Base-by-base conservation (phyloP, 1,139 yeast species). In the Saccharomyces pastorianus region DNA sequence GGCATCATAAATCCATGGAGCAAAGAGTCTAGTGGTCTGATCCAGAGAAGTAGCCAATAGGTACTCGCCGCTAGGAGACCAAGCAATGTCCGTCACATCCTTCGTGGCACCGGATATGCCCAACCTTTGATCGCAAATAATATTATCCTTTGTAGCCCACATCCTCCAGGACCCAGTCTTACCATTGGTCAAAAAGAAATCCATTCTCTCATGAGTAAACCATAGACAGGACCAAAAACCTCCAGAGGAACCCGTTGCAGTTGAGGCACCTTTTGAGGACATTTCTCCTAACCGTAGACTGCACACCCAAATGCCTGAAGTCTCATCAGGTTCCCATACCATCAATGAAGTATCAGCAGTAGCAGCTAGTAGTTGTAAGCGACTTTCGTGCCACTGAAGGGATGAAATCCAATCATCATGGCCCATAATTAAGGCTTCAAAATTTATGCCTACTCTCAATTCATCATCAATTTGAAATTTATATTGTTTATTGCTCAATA, bases 331-430 rank as follows among this genome's bases (percentile, higher is more conserved):
- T 64, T 85, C 85, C 99, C 99, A 95, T n/a, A 91, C 74, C 88
- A 95, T 91, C 53, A 93, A 75, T 0, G 96, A 88, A 0, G 97
- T 87, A 66, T 95, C 99, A 0, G 98, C 95, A 53, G 96, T 88
- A 1, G 96, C 84, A 0, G 97, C 88, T 48, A 95, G 73, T 28
- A 93, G 74, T 61, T 80, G 82, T 26, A 82, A 67, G 55, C 80
- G 77, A 5, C 72, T 65, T 27, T 86, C 85, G 64, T 86, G 88
- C 98, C 99, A 95, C 54, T 79, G 76, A 48, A 93, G 75, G 7
- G 90, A 84, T 11, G 93, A 83, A 29, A 95, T 85, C 99, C 99
- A 95, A 70, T 95, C 99, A 67, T 95, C 99, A 69, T 95, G 99
- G 8, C 99, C 99, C 86, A 93, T 85, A 32, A 95, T 82, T 58